A percentile compares a stretch with the other conserved stretches of the same genome.
Conservation (phyloP, 306 rosid genomes). For the Gillenia trifoliata region DNA sequence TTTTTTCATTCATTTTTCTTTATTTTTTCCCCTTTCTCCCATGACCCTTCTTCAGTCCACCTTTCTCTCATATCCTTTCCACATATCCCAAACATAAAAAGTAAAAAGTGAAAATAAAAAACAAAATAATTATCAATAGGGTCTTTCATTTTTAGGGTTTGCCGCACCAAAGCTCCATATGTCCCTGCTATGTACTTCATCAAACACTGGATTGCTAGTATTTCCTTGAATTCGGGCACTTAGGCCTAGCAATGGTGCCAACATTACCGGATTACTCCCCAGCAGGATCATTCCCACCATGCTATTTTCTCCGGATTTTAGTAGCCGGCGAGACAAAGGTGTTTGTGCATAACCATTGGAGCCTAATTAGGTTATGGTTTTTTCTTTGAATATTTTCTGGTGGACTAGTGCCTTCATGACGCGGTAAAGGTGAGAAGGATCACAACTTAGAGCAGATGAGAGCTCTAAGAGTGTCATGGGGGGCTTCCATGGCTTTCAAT, state of each 20-base stretch:
- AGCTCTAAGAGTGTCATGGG: conserved; percentile 45
- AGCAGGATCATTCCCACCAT: conserved; percentile 22
- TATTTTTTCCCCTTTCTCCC: too few relatives aligned
- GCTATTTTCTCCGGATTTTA: conserved; percentile 7
- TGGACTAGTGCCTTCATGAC: conserved; percentile 50
- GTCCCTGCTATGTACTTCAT: conserved; percentile 46
- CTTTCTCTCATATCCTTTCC: too few relatives aligned
- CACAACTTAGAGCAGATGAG: conserved; percentile 39
- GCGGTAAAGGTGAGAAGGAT: conserved; percentile 18
- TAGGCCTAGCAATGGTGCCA: conserved; percentile 30
- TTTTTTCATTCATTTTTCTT: too few relatives aligned
- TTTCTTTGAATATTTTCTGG: conserved; percentile 36
- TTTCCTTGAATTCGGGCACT: conserved; percentile 9
- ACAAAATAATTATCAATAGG: too few relatives aligned
- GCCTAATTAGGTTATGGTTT: background rate
- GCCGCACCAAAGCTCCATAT: conserved; percentile 36
- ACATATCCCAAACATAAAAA: too few relatives aligned
- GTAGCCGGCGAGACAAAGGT: conserved; percentile 24
- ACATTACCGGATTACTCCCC: conserved; percentile 25
- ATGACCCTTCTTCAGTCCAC: too few relatives aligned
- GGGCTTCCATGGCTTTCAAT: conserved; percentile 45
- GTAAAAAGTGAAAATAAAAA: too few relatives aligned
- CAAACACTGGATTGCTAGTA: conserved; percentile 22
- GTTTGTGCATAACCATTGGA: conserved; percentile 15
- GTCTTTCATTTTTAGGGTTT: too few relatives aligned